Evolutionary conservation across 2,329 filamentous ascomycete species (phyloP).

Genomic region (Colletotrichum theobromicola): DNA sequence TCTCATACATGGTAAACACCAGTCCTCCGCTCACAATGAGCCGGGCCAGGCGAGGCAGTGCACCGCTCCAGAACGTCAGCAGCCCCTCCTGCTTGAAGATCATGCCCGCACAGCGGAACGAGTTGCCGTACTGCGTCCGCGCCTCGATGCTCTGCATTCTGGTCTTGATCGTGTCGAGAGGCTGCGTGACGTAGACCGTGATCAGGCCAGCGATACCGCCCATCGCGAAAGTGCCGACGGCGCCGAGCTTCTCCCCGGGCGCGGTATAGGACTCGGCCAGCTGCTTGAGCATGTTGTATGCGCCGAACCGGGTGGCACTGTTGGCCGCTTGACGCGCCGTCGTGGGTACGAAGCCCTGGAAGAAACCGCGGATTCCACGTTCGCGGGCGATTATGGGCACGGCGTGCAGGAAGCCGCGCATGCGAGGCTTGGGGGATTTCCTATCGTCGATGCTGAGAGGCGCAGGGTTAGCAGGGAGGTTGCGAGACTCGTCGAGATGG

Average conservation of each 20-base stretch:
- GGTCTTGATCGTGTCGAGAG: slow-evolving; percentile 94
- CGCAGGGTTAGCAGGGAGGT: not conserved
- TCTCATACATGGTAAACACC: slow-evolving; percentile 98
- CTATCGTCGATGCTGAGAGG: slow-evolving; percentile 85
- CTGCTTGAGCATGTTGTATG: slow-evolving; percentile 90
- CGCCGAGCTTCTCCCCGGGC: slow-evolving; percentile 92
- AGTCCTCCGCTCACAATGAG: slow-evolving; percentile 93
- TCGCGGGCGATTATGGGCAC: slow-evolving; percentile 87
- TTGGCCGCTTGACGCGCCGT: slow-evolving; percentile 95
- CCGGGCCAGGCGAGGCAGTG: slow-evolving; percentile 81
- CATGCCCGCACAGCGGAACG: slow-evolving; percentile 78
- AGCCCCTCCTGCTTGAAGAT: slow-evolving; percentile 92
- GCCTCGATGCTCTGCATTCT: slow-evolving; percentile 97
- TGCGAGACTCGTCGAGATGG: not conserved
- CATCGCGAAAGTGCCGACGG: slow-evolving; percentile 86
- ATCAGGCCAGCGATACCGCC: slow-evolving; percentile 89
- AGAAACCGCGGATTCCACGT: slow-evolving; percentile 88
- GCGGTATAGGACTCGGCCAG: slow-evolving; percentile 90
- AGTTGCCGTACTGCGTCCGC: slow-evolving; percentile 81
- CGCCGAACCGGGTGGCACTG: slow-evolving; percentile 87
- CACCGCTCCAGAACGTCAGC: slow-evolving; percentile 92
- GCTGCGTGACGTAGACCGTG: slow-evolving; percentile 80
- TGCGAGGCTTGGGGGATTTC: slow-evolving; percentile 82
- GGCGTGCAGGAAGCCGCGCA: slow-evolving; percentile 92
- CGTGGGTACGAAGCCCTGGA: slow-evolving; percentile 95